Base-by-base conservation (phyloP, 352 stramenopile species). In the Pythium periplocum region DNA sequence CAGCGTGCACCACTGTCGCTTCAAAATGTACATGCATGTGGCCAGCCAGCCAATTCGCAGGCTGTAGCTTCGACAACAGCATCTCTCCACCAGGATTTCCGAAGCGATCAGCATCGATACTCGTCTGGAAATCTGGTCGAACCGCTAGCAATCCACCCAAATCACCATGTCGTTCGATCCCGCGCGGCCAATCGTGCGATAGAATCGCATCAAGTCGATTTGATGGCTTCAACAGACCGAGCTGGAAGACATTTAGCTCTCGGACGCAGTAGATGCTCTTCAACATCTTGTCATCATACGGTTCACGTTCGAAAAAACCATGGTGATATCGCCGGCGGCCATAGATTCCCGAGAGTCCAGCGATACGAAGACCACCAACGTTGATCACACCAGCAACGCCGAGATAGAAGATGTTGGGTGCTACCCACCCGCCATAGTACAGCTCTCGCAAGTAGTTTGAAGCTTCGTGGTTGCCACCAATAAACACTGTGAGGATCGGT, bases 401-500 rank as follows among this genome's bases (percentile, higher is more conserved):
- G 6, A 99, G 47, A 66, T 97, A 99, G 61, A 98, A 98, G 43
- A 99, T 98, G 39, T 98, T 97, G 1, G 93, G 93, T 11, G 96
- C 95, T 2, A 98, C 86, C 85, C 87, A 98, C 17, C 96, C 95
- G 35, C 96, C 96, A 66, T 98, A 98, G 53, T 87, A 79, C 26
- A 98, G 69, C 64, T 98, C 91, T 46, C 96, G 76, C 7, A 98
- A 69, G 45, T 96, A 88, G 56, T 96, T 96, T 7, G 85, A 96
- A 30, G 92, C 90, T 68, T 99, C 96, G 69, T 99, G 96, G 77
- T 99, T 98, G 11, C 96, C 96, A 44, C 93, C 95, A 59, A 99
- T 87, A 62, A 98, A 96, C 8, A 98, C 68, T 3, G 93, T 98
- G 32, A 96, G 64, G 37, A 97, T 78, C 0, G 91, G 86, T n/a